Evolutionary conservation across 208 protist species (phyloP), one percentile per base, ranked within the genome.

Genomic region (Endotrypanum monterogeii): DNA sequence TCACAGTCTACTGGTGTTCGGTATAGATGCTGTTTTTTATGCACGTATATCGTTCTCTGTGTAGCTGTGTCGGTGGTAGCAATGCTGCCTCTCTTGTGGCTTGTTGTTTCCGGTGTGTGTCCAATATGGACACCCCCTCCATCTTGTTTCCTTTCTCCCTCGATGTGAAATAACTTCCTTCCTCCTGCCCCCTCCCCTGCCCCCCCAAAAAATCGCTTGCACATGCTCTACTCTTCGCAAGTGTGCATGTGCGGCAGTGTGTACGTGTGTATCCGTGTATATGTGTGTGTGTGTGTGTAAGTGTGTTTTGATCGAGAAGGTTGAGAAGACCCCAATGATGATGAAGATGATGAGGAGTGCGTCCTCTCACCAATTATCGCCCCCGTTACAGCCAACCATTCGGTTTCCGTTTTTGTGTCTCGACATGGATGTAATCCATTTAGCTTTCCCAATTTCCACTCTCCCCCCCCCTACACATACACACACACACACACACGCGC

Each of bases 1-100:
- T 94, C 28, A 94, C 87, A 37, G 90, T 96, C 41, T 96, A 93
- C 78, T 96, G 92, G 92, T 89, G 90, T 72, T 80, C 84, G 7
- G 88, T 94, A 57, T 96, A 86, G 82, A 30, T 41, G 20, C 32
- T 12, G 30, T 55, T 25, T 44, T 30, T 20, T 46, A 9, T 46
- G n/a, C n/a, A n/a, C n/a, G n/a, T n/a, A 9, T 46, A 46, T 46
- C 41, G 41, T 30, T 44, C 35, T 44, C 32, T 67, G 37, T 66
- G 20, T 35, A 28, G 25, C 28, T 51, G 46, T 35, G n/a, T n/a
- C n/a, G n/a, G n/a, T n/a, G 18, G 52, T 71, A 30, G 48, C n/a
- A 25, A 7, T 2, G 23, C 58, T n/a, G n/a, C 0, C 58, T 28
- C 3, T 39, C 11, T 41, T 23, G 0, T 35, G 1, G 9, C 23